Evolutionary conservation across 768 basidiomycete genomes (phyloP), one percentile per base, ranked within the genome.

Genomic region (Russula emetica): DNA sequence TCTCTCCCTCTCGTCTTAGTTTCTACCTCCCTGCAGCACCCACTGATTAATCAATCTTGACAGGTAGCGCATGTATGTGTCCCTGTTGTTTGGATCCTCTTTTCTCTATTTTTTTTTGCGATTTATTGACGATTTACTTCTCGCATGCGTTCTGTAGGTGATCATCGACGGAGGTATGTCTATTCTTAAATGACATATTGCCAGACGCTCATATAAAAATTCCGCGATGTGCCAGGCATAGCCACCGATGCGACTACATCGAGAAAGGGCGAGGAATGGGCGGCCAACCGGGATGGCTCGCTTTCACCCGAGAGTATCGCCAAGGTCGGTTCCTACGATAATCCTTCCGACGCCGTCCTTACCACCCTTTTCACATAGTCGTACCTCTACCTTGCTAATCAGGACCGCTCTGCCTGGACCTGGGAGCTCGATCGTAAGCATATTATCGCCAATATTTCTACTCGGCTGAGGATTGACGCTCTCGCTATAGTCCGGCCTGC

Each of bases 361-460:
- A 58, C 6, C 4, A 40, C 9, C 13, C 18, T 16, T 11, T 55
- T 30, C 28, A 11, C 28, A 11, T 65, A 90, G 88, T 75, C 85
- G 1, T 89, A 90, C 69, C 74, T 87, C 38, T 82, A 82, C 70
- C 82, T 92, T 22, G 80, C 77, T 8, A 80, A 83, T 56, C 90
- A 90, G 74, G 86, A 88, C 58, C 79, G 82, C 32, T 86, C 86
- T 45, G 81, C 86, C 7, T 88, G 82, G 86, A 85, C 87, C 10
- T 92, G 88, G 87, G 89, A 91, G 71, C 78, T 92, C 32, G 89
- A 91, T 66, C 76, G 88, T 90, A 70, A 77, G 87, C 75, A 22
- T 8, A 36, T 3, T 3, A 40, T 36, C 14, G 40, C 13, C 3
- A 9, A 26, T 30, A 1, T 20, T n/a, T 28, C 40, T 1, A 51